These are phyloP conservation scores for Neurospora crassa DNA, from an alignment of 2,329 filamentous ascomycete genomes.

Conservation along the genomic window DNA sequence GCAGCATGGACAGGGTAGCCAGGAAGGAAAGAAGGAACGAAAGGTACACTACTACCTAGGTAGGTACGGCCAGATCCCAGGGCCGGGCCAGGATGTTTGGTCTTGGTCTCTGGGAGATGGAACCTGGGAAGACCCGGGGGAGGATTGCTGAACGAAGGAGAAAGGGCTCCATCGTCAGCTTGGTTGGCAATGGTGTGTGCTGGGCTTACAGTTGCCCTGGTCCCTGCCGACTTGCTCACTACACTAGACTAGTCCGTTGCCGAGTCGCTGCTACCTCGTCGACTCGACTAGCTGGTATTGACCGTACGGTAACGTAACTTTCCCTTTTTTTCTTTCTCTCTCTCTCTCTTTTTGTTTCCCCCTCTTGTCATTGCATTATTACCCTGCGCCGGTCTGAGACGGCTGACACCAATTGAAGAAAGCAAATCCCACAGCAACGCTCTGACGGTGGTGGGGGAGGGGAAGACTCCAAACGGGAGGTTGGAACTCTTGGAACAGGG, in stretches of 20 bases:
- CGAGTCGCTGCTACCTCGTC: background rate
- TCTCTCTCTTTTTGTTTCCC: too few species aligned
- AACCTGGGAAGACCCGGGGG: background rate
- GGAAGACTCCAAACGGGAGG: background rate
- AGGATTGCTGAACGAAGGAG: background rate
- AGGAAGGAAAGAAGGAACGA: slow-evolving; percentile 5
- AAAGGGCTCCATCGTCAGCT: background rate
- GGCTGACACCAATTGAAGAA: background rate
- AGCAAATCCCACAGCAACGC: background rate
- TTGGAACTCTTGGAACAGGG: background rate
- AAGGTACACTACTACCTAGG: background rate
- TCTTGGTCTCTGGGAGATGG: background rate
- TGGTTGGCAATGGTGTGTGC: background rate
- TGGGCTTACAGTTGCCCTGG: background rate
- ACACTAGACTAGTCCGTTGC: background rate
- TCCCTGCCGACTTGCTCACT: background rate
- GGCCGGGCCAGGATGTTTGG: background rate
- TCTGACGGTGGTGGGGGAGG: background rate
- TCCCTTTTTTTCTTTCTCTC: background rate
- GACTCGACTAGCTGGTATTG: background rate
- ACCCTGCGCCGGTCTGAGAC: background rate
- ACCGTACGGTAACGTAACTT: background rate
- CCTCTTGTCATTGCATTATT: background rate
- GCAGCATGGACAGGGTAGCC: background rate
- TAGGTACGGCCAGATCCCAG: background rate